Evolutionary conservation across 2,329 filamentous ascomycete species (phyloP), one percentile per base, ranked within the genome.

Genomic region (Sphaceloma murrayae): DNA sequence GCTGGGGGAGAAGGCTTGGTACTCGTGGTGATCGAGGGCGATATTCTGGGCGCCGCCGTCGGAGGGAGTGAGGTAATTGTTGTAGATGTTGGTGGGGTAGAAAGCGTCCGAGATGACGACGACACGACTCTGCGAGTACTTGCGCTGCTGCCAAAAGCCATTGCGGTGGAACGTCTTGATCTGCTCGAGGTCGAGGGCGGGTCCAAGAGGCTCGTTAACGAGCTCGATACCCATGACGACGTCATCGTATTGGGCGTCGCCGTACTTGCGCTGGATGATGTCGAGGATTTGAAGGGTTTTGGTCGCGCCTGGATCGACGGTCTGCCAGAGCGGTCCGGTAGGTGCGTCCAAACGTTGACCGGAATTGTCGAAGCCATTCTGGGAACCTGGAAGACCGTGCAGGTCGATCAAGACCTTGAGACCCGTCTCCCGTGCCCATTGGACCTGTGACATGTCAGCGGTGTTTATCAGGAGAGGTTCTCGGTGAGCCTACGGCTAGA

Each of bases 1-100:
- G 0, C 61, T 64, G 17, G 68, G 59, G 48, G 65, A 68, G 61
- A 82, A 82, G 47, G 78, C 67, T 56, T 82, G 74, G 56, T 83
- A 84, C 55, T 82, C 76, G 56, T 84, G 80, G 47, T 79, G 77
- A 54, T 84, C 80, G 49, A 84, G 61, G 34, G 74, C 71, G 30
- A 80, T 70, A 34, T 74, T 72, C 33, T 70, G 64, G 2, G 69
- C 64, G 11, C 29, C 30, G 51, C 68, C 65, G 54, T 73, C 69
- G 0, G 62, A 64, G 1, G 65, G 63, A 2, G 67, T 73, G 52
- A 80, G 66, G 58, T 75, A 77, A 4, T 68, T 73, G 53, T 82
- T 82, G 73, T 75, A 83, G 5, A 64, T 66, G 33, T 61, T 67
- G 1, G 74, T 68, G 1, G 65, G 52, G 18, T 66, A 58, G 61